These are phyloP conservation scores for Obelidium mucronatum DNA, from an alignment of 192 early-diverging fungal species.

Conservation along the genomic window DNA sequence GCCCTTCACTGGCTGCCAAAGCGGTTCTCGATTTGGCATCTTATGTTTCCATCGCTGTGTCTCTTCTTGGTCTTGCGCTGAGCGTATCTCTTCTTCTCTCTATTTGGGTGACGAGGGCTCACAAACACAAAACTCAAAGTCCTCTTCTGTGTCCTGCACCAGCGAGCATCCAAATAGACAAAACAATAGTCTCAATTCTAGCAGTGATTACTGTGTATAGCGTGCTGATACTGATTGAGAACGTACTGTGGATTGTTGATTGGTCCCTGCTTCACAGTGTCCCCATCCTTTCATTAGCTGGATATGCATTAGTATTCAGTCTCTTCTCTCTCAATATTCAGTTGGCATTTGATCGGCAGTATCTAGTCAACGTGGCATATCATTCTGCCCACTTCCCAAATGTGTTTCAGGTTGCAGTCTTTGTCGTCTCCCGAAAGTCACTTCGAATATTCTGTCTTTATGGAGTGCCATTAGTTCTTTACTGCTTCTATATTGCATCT, in stretches of 20 bases:
- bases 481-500: background rate
- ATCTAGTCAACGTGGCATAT: background rate
- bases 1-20: background rate
- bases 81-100: background rate
- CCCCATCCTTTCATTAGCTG: background rate
- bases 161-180: background rate
- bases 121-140: background rate
- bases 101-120: background rate
- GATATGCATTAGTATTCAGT: background rate
- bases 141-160: background rate
- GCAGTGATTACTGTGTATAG: background rate
- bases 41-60: background rate
- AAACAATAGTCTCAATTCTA: background rate
- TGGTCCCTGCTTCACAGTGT: background rate
- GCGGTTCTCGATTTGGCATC: background rate
- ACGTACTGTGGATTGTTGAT: background rate
- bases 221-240: background rate
- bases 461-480: background rate
- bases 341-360: background rate
- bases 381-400: background rate
- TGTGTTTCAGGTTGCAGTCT: too few relatives aligned
- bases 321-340: background rate
- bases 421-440: too few relatives aligned
- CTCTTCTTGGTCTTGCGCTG: background rate
- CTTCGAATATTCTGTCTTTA: too few relatives aligned